phyloP scores from a whole-genome alignment of 495 filamentous ascomycete genomes.

The Penicillium maclennaniae region DNA sequence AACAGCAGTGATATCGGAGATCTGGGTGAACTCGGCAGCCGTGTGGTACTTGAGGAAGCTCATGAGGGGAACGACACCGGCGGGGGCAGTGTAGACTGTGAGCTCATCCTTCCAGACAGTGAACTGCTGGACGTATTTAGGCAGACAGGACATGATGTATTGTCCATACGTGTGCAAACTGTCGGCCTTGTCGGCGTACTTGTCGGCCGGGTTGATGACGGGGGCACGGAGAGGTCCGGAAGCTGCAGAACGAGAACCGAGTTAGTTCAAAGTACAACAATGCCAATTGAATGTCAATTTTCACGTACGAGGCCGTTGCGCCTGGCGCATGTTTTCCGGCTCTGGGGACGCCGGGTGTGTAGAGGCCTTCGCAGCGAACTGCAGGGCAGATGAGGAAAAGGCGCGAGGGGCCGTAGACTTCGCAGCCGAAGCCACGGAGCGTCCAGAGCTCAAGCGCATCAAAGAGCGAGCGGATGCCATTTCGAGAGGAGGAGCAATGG shows the following conservation, averaged over 20 bases:
- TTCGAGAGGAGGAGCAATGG: conserved; percentile 32
- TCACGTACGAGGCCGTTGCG: conserved; percentile 56
- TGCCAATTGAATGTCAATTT: background rate
- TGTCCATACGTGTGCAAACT: conserved; percentile 88
- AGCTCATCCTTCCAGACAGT: conserved; percentile 99
- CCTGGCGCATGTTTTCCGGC: conserved; percentile 64
- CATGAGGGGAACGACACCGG: conserved; percentile 85
- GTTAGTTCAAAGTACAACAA: conserved; percentile 22
- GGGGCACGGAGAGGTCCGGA: conserved; percentile 66
- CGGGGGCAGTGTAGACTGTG: conserved; percentile 83
- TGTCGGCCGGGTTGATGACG: conserved; percentile 88
- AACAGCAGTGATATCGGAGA: conserved; percentile 87
- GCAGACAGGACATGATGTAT: conserved; percentile 93
- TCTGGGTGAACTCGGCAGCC: conserved; percentile 90
- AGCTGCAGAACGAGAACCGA: conserved; percentile 31
- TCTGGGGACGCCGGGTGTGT: conserved; percentile 32
- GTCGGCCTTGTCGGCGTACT: conserved; percentile 79
- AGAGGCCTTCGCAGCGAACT: conserved; percentile 52
- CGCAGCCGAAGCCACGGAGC: conserved; percentile 57
- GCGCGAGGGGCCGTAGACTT: conserved; percentile 50
- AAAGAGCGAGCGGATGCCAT: conserved; percentile 56
- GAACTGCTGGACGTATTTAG: conserved; percentile 98
- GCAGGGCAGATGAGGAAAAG: conserved; percentile 54
- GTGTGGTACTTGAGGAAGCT: conserved; percentile 97
- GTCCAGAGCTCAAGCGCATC: conserved; percentile 62